Evolutionary conservation across 169 alveolate genomes (phyloP), one percentile per base, ranked within the genome.

Genomic region (Cryptosporidium ubiquitum): DNA sequence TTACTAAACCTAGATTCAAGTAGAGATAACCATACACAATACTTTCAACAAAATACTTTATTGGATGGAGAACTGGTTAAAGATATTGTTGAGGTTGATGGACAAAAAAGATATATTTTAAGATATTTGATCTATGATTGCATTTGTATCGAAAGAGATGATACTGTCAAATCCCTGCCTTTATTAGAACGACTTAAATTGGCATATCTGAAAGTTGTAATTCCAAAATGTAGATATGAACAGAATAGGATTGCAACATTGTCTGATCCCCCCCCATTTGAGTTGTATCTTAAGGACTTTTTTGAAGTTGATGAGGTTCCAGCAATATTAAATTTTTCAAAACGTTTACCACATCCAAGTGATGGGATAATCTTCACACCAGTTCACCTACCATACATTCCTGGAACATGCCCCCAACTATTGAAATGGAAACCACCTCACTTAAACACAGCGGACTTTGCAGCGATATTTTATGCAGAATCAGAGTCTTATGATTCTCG

Each of bases 371-470:
- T 97, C 26, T 97, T 97, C 70, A 97, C 99, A 1, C 97, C 97
- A 12, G 97, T 96, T 58, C 57, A 91, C 35, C 94, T 95, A 57
- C 97, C 98, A 7, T 97, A 97, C 84, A 71, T 93, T 49, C 98
- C 99, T 7, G 99, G 99, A 29, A 97, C 99, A n/a, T 96, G 98
- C 84, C 91, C 91, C 26, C 93, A 95, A 58, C 94, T 97, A 18
- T 91, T 97, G 35, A 97, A 97, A 91, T 97, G 99, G 99, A 97
- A 97, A 84, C 99, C 99, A 1, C 95, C 98, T 33, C 96, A 96
- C 51, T 93, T 97, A 70, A 97, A 97, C 66, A 95, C 99, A 2
- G 97, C 97, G 1, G 98, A 97, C 71, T 97, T 97, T 84, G 89
- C 89, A 57, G 89, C 89, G 40, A 66, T 66, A 23, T 79, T 79